These are phyloP conservation scores for Apiotrichum gamsii DNA, from an alignment of 1,284 basidiomycete genomes.

Conservation along the genomic window DNA sequence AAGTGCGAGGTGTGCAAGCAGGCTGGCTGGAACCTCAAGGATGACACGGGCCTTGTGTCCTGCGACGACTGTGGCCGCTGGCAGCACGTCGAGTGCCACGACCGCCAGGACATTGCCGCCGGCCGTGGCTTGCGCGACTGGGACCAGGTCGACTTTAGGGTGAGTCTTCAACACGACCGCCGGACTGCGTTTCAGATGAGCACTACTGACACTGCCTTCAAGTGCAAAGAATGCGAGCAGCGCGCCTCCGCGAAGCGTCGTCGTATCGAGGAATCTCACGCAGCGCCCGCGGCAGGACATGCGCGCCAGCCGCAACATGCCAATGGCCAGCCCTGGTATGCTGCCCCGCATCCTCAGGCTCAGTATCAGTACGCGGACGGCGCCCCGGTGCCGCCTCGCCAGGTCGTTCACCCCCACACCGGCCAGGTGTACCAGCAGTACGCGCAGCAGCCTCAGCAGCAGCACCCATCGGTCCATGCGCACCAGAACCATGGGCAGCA, in stretches of 20 bases:
- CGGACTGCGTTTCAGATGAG: background rate
- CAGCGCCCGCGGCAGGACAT: background rate
- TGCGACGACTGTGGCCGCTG: slow-evolving; percentile 53
- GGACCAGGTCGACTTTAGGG: slow-evolving; percentile 46
- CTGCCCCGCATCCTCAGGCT: no score
- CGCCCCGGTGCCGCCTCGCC: background rate
- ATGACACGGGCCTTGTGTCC: slow-evolving; percentile 49
- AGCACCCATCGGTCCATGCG: no score
- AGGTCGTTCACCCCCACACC: background rate
- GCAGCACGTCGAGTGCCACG: slow-evolving; percentile 48
- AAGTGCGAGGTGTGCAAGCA: slow-evolving; percentile 51
- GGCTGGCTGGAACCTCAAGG: slow-evolving; percentile 49
- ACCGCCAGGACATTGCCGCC: slow-evolving; percentile 32
- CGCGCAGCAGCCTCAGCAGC: background rate
- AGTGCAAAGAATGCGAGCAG: slow-evolving; percentile 36
- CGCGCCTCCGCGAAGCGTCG: slow-evolving; percentile 25
- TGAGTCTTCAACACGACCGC: no score
- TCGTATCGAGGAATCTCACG: slow-evolving; percentile 6
- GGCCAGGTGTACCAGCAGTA: background rate
- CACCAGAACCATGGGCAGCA: no score
- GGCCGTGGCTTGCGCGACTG: slow-evolving; percentile 39
- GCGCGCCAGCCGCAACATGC: background rate
- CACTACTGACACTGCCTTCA: background rate
- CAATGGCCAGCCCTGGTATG: background rate
- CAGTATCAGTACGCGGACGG: no score